Base-by-base conservation (phyloP, 2,329 filamentous ascomycete genomes). In the Pyrenochaeta sp. region DNA sequence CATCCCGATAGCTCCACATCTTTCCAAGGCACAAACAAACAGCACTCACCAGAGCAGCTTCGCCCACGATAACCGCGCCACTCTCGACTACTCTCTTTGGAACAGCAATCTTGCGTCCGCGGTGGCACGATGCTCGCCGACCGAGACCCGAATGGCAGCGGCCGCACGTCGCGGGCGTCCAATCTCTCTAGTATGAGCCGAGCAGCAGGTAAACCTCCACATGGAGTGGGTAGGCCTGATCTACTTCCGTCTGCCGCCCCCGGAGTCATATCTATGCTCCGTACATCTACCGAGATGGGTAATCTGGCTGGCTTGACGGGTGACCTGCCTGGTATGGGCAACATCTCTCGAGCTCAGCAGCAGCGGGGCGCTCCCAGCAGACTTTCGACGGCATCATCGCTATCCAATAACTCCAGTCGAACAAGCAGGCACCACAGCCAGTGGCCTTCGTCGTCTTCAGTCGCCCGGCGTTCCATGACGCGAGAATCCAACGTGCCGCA, bases 251-350 rank as follows among this genome's bases (percentile, higher is more conserved):
- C 75, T 54, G 58, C 55, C 4, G 54, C 45, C 27, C 78, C 78
- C 27, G 80, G 78, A 40, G 77, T 83, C 58, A 73, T 81, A 71
- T 81, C 79, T 61, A 84, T 84, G 82, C 79, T 83, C 54, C 79
- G 80, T 56, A 83, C 81, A 10, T 79, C 78, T 8, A 83, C 80
- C 1, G 82, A 83, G 65, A 77, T 81, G 48, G 81, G 81, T 50
- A 78, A 82, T 59, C 72, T 83, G 47, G 79, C 75, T 10, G 69
- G 75, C 28, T 68, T 82, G 19, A 74, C 73, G 5, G 76, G 77
- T 50, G 65, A 72, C 67, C 72, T 71, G 37, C 71, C 74, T 45
- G 72, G 77, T 30, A 66, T 81, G 52, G 75, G 78, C 27, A 72
- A 71, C 48, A 68, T 77, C 51, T 75, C 77, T 36, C 75, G 76